Conservation (phyloP, 768 basidiomycete genomes). For the Auriscalpium vulgare region DNA sequence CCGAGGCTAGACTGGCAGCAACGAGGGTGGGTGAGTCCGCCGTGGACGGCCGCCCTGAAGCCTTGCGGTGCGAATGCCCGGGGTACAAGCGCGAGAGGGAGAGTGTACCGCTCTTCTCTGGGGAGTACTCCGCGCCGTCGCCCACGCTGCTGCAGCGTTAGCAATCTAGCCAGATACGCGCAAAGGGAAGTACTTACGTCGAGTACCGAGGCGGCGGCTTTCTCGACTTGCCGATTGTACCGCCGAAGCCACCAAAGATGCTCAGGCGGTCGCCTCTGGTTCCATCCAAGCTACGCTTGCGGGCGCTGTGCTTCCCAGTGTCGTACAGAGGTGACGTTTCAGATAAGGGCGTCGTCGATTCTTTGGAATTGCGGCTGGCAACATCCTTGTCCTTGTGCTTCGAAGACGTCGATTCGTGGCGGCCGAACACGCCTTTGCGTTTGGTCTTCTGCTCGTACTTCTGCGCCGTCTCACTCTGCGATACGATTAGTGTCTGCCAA, state of each 20-base stretch:
- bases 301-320: slow-evolving; percentile 27
- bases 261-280: slow-evolving; percentile 59
- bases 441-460: slow-evolving; percentile 27
- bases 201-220: slow-evolving; percentile 79
- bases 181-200: slow-evolving; percentile 34
- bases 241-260: slow-evolving; percentile 69
- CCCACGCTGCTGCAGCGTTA: slow-evolving; percentile 26
- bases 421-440: slow-evolving; percentile 56
- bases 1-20: slow-evolving; percentile 16
- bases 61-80: slow-evolving; percentile 31
- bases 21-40: slow-evolving; percentile 22
- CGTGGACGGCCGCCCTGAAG: slow-evolving; percentile 34
- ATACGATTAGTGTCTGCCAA: not conserved
- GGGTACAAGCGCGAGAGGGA: slow-evolving; percentile 28
- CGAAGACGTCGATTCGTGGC: slow-evolving; percentile 34
- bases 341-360: slow-evolving; percentile 17
- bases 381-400: slow-evolving; percentile 24
- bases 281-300: slow-evolving; percentile 44
- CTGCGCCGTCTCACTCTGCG: slow-evolving; percentile 44
- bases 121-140: slow-evolving; percentile 28
- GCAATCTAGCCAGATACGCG: not conserved
- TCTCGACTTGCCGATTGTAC: slow-evolving; percentile 55
- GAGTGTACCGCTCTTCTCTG: slow-evolving; percentile 29
- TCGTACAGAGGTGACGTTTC: not conserved
- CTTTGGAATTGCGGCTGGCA: slow-evolving; percentile 22